These are phyloP conservation scores for Acrocalymma vagum DNA, from an alignment of 2,329 filamentous ascomycete genomes.

Conservation along the genomic window DNA sequence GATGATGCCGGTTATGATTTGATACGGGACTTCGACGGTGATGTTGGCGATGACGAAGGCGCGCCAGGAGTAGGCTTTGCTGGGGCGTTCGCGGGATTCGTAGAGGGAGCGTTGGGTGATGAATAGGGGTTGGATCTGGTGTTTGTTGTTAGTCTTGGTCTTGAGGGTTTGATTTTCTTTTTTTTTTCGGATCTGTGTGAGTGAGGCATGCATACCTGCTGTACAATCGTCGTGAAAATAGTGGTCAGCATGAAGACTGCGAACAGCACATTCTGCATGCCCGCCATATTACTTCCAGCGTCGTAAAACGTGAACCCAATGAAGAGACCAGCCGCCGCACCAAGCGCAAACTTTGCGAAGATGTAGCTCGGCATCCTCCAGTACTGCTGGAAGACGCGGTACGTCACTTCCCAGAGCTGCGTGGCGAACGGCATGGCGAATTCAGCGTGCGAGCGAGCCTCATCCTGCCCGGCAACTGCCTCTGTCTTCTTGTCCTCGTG, in stretches of 20 bases:
- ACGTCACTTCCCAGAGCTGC: slow-evolving; percentile 46
- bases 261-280: slow-evolving; percentile 57
- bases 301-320: slow-evolving; percentile 54
- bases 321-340: slow-evolving; percentile 37
- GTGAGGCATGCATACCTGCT: no score
- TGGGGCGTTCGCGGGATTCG: slow-evolving; percentile 68
- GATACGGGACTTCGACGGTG: slow-evolving; percentile 74
- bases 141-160: slow-evolving; percentile 18
- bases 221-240: slow-evolving; percentile 57
- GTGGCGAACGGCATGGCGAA: slow-evolving; percentile 53
- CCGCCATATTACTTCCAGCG: slow-evolving; percentile 46
- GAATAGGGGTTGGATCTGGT: slow-evolving; percentile 66
- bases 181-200: no score
- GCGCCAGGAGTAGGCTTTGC: slow-evolving; percentile 78
- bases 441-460: slow-evolving; percentile 47
- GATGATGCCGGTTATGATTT: slow-evolving; percentile 68
- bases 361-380: slow-evolving; percentile 57
- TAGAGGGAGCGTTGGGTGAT: slow-evolving; percentile 66
- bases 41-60: slow-evolving; percentile 77
- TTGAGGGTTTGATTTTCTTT: no score
- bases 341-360: slow-evolving; percentile 39
- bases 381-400: slow-evolving; percentile 56
- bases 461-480: slow-evolving; percentile 33
- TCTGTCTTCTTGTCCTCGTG: slow-evolving; percentile 45
- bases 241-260: slow-evolving; percentile 61